Base-by-base conservation (phyloP, 1,139 yeast genomes). In the Debaryomyces udenii region DNA sequence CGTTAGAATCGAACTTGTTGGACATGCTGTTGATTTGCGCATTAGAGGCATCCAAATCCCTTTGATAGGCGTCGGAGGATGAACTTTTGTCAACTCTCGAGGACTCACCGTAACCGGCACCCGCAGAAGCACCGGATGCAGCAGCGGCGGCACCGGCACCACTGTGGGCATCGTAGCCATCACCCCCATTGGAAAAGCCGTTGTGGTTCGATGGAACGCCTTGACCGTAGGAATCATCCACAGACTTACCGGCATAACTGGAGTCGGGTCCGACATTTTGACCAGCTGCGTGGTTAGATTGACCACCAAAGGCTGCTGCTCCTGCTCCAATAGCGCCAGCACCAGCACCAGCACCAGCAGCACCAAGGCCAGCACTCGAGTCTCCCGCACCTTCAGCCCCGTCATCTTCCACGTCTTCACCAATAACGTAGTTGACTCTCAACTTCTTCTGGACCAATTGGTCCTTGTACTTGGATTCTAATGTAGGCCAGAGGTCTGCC, bases 381-480 rank as follows among this genome's bases (percentile, higher is more conserved):
- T 11, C 11, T n/a, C 27, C 30, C 4, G 24, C 37, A 4, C 35
- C 35, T 13, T 31, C 50, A 41, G 48, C 53, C 13, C 41, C 50
- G 41, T 45, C 43, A 35, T 51, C 55, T 32, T 49, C 56, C 37
- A 51, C 56, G 35, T 57, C 57, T 41, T 59, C 68, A 38, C 65
- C 62, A 41, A 72, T 60, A 40, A 74, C 62, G 63, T 83, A 88
- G 55, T 74, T 78, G 45, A 89, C 96, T 66, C 82, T 83, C 64
- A 90, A 83, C 68, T 88, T 89, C 64, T 83, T 83, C 48, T 86
- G 84, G 37, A 78, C 73, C 40, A 85, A 75, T 51, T 76, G 74
- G 11, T 74, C 68, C 57, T 83, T 83, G 58, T 77, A 76, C 57
- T 74, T 75, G 39, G 78, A 65, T 57, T 86, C 95, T 57, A 88